Percentiles rank a stretch among this genome's conserved stretches.
Conservation (phyloP, 2,329 filamentous ascomycete species). For the Talaromyces verruculosus region DNA sequence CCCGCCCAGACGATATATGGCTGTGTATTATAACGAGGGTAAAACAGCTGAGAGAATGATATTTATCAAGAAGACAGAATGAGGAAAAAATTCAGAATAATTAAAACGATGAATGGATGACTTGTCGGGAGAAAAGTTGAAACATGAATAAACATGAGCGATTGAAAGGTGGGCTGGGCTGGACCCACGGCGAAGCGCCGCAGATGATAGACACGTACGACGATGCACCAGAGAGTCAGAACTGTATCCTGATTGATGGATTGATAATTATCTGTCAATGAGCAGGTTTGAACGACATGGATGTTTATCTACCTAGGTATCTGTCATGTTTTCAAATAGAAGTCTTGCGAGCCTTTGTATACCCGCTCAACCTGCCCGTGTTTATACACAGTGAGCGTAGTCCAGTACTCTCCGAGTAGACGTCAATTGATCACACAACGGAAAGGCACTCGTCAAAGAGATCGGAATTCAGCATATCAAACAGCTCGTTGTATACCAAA, state of each 20-base stretch:
- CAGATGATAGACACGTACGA: slow-evolving; percentile 2
- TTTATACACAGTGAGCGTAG: neutral
- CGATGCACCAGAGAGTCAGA: neutral
- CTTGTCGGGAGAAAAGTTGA: neutral
- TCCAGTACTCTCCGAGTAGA: neutral
- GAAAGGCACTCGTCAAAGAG: no score
- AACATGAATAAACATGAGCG: neutral
- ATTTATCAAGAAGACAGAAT: neutral
- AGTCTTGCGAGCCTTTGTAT: neutral
- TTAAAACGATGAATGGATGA: neutral
- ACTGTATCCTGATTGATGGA: neutral
- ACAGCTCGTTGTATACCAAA: neutral
- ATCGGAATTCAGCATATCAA: neutral
- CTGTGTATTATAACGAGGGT: neutral
- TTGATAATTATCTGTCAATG: neutral
- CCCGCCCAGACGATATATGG: neutral
- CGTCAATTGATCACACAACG: no score
- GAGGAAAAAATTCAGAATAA: neutral
- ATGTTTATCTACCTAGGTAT: neutral
- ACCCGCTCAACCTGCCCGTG: neutral
- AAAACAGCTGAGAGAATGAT: neutral
- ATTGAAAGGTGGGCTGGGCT: slow-evolving; percentile 11
- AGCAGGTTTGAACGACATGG: neutral
- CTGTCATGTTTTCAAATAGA: neutral
- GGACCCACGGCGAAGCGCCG: slow-evolving; percentile 20